Conservation (phyloP, 1,284 basidiomycete genomes). For the Rugiboletus extremiorientalis region DNA sequence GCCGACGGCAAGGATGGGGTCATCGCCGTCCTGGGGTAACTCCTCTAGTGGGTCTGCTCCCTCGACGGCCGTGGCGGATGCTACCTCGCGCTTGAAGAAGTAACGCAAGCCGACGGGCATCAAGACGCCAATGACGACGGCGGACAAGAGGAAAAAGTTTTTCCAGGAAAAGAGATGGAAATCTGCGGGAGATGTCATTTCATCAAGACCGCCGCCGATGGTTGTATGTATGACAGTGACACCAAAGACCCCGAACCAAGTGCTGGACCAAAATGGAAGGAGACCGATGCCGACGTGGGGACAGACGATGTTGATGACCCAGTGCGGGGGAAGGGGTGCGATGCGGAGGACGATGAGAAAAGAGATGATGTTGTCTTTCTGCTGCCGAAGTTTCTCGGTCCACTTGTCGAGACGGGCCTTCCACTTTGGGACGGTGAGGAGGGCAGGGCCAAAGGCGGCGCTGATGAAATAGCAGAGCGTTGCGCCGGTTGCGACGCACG, state of each 20-base stretch:
- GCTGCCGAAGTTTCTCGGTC: constrained; percentile 69
- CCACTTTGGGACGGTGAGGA: constrained; percentile 85
- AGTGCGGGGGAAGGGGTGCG: constrained; percentile 94
- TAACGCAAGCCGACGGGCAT: constrained; percentile 89
- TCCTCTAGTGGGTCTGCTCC: constrained; percentile 29
- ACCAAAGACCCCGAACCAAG: constrained; percentile 90
- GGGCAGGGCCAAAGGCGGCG: constrained; percentile 84
- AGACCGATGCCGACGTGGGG: constrained; percentile 92
- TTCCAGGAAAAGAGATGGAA: constrained; percentile 90
- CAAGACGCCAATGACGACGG: constrained; percentile 86
- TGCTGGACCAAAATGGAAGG: constrained; percentile 86
- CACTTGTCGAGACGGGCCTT: constrained; percentile 79
- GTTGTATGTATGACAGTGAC: constrained; percentile 94
- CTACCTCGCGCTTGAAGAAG: constrained; percentile 60
- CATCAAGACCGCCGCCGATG: constrained; percentile 90
- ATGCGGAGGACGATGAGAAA: constrained; percentile 94
- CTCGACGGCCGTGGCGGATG: constrained; percentile 47
- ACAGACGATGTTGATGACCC: constrained; percentile 92
- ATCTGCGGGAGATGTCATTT: constrained; percentile 92
- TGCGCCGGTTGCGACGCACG: constrained; percentile 89
- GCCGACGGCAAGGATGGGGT: constrained; percentile 53
- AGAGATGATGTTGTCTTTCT: constrained; percentile 79
- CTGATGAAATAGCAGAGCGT: constrained; percentile 93
- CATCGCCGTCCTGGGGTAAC: constrained; percentile 40
- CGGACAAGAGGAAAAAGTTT: constrained; percentile 81